Conservation (phyloP, 176 grass and related monocot species). For the Canna indica region DNA sequence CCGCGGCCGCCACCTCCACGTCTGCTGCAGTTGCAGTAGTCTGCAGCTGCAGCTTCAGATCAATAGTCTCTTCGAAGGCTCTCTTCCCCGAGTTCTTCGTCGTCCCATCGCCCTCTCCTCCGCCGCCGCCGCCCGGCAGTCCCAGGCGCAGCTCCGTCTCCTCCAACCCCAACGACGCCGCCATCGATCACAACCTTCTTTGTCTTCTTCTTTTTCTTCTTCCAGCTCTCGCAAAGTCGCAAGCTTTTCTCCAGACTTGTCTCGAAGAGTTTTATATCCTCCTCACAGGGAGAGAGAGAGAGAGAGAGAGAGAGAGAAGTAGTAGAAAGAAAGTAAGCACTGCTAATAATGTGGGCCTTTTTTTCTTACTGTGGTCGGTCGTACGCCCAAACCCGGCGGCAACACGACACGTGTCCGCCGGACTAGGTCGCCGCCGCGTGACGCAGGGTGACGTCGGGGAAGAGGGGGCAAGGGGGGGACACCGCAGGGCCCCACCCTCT, state of each 20-base stretch:
- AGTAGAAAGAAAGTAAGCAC: conserved; percentile 20
- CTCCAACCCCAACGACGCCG: conserved; percentile 37
- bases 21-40: conserved; percentile 46
- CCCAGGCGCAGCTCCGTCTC: conserved; percentile 93
- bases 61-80: conserved; percentile 69
- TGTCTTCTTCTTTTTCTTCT: background rate
- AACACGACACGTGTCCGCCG: background rate
- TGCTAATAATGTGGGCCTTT: background rate
- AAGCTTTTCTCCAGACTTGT: conserved; percentile 6
- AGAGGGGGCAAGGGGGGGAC: background rate
- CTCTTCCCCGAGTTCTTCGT: conserved; percentile 61
- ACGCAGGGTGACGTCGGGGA: background rate
- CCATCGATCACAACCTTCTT: background rate
- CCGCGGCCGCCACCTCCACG: conserved; percentile 18
- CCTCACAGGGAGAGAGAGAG: conserved; percentile 25
- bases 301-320: conserved; percentile 21
- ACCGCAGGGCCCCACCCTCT: no score
- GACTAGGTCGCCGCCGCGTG: background rate
- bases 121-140: conserved; percentile 53
- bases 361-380: background rate
- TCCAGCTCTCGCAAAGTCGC: background rate
- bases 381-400: background rate
- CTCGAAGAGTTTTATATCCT: conserved; percentile 14
- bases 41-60: conserved; percentile 73
- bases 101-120: conserved; percentile 26